These are phyloP conservation scores for Penicillium corylophilum DNA, from an alignment of 2,329 filamentous ascomycete species.

Conservation along the genomic window DNA sequence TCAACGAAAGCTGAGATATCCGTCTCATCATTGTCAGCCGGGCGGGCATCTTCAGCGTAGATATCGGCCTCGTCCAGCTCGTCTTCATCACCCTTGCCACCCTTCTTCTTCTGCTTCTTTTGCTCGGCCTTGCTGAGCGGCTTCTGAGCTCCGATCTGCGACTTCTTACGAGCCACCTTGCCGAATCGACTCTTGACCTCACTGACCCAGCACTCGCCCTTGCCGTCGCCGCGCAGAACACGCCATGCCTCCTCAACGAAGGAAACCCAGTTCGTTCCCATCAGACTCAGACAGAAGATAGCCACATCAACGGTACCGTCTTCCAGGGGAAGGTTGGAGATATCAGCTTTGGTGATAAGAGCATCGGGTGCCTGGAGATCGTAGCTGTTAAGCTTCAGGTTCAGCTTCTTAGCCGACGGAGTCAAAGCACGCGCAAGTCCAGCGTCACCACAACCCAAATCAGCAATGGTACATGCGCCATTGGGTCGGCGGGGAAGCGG, in stretches of 20 bases:
- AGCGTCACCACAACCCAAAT: conserved; percentile 92
- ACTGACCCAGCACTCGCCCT: conserved; percentile 87
- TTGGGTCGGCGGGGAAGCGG: conserved; percentile 68
- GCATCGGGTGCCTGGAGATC: conserved; percentile 77
- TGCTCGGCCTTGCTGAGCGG: conserved; percentile 42
- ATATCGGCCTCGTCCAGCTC: conserved; percentile 55
- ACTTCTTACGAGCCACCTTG: conserved; percentile 50
- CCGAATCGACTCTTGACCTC: conserved; percentile 95
- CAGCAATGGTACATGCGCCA: conserved; percentile 75
- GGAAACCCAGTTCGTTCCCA: conserved; percentile 98
- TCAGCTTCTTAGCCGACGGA: conserved; percentile 62
- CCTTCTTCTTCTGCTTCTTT: conserved; percentile 45
- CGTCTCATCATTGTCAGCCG: conserved; percentile 69
- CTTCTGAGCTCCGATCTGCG: conserved; percentile 39
- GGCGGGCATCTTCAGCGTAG: conserved; percentile 44
- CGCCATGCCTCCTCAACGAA: conserved; percentile 96
- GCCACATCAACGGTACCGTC: conserved; percentile 79
- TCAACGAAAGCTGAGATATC: conserved; percentile 86
- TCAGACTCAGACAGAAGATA: conserved; percentile 93
- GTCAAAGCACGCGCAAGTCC: conserved; percentile 69
- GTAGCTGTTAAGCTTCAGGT: conserved; percentile 76
- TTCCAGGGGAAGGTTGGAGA: conserved; percentile 74
- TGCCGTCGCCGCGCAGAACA: conserved; percentile 79
- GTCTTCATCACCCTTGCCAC: conserved; percentile 44
- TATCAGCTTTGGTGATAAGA: conserved; percentile 84